Base-by-base conservation (phyloP, 2,329 filamentous ascomycete species). In the Botrytis cinerea region DNA sequence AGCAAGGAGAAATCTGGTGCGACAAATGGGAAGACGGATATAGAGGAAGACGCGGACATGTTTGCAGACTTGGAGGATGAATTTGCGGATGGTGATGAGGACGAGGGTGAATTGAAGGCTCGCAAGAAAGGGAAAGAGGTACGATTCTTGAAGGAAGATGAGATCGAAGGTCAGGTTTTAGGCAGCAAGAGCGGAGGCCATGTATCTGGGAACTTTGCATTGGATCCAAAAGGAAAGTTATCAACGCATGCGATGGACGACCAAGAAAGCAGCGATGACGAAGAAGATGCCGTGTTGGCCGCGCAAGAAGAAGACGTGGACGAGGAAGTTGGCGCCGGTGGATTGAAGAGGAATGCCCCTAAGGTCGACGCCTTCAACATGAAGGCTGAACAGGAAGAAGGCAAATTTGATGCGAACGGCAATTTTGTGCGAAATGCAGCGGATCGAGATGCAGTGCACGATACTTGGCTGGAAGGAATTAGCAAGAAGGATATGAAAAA, bases 341-440 rank as follows among this genome's bases (percentile, higher is more conserved):
- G 93, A 2, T 92, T 97, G 78, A 98, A 98, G 84, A 93, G 91
- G 79, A 94, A 98, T 82, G 96, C 96, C 2, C 96, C 96, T 2
- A 93, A 96, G 81, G 87, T 99, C 9, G 96, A 98, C 82, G 95
- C 95, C 4, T 99, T 99, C 87, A 98, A 99, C 80, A 93, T 99
- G 87, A 90, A 89, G 74, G 85, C 89, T 20, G 96, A 99, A 82
- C 91, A 97, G 81, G 94, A 98, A 80, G 95, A 98, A 78, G 96
- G 96, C 1, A 88, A 90, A 18, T 99, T 98, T 79, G 96, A 99
- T 81, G 92, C 96, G 78, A 85, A 91, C 1, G 95, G 95, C 16
- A 99, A 98, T 82, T 99, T 91, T 81, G 90, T 99, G 62, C 90
- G 96, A 73, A 97, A 97, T 82, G 95, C 95, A 0, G 88, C 85